These are phyloP conservation scores for Lactarius pseudohatsudake DNA, from an alignment of 768 basidiomycete species.

Conservation along the genomic window DNA sequence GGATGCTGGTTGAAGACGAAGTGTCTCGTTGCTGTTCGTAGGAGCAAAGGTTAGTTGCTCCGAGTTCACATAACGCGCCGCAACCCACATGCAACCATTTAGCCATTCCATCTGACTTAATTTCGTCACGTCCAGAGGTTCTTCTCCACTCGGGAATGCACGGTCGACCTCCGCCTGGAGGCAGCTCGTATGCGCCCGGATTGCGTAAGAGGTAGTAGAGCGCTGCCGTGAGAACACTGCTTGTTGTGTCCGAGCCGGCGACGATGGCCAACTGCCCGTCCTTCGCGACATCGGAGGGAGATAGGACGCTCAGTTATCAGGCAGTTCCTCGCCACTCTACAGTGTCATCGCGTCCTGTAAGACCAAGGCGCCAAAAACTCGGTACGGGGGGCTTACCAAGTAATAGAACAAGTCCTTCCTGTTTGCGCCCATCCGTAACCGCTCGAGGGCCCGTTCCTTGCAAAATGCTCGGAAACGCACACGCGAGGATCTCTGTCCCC, in stretches of 20 bases:
- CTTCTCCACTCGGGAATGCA: neutral
- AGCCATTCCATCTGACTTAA: conserved; percentile 11
- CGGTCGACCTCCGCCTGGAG: neutral
- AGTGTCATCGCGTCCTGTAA: neutral
- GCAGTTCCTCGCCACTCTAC: conserved; percentile 13
- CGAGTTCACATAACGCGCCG: neutral
- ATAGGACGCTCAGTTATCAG: neutral
- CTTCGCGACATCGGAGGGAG: neutral
- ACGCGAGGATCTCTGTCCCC: too few species aligned
- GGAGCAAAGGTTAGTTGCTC: neutral
- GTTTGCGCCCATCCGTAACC: conserved; percentile 4
- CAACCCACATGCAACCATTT: conserved; percentile 15
- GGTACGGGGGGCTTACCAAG: conserved; percentile 34
- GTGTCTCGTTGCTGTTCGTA: neutral
- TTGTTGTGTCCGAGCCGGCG: conserved; percentile 2
- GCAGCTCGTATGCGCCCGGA: neutral
- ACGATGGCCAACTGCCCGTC: neutral
- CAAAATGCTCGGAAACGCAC: neutral
- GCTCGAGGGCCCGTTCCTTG: neutral
- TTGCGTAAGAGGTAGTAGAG: neutral
- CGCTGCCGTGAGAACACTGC: neutral
- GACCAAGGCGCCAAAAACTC: neutral
- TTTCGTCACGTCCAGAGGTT: conserved; percentile 7
- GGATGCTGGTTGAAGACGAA: conserved; percentile 2
- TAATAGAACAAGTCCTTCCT: conserved; percentile 42